Evolutionary conservation across 2,329 filamentous ascomycete genomes (phyloP), one percentile per base, ranked within the genome.

Genomic region (Colletotrichum magnum): DNA sequence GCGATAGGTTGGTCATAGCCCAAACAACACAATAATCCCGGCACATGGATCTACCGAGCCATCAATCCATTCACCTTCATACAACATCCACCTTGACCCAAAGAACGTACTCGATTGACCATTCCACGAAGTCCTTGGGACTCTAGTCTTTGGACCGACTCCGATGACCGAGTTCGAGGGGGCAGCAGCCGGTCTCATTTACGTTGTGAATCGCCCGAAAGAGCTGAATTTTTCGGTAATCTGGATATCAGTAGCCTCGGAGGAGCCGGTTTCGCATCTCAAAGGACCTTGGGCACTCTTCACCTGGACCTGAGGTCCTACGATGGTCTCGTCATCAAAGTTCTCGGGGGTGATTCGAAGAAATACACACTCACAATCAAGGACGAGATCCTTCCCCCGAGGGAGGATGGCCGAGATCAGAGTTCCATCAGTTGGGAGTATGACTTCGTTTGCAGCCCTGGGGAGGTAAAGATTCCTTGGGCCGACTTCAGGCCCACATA

Each of bases 211-310:
- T 64, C 71, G 12, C 72, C 73, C 51, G 71, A 75, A 58, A 71
- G 71, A 79, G 89, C 91, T 79, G 64, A 85, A 80, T 94, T 95
- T 80, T 81, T 88, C 72, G 93, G 94, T 2, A 83, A 84, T 26
- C 85, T 96, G 21, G 93, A 96, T 79, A 94, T 91, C 71, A 86
- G 86, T 61, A 89, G 92, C 0, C 88, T 96, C 0, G 93, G 93
- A 28, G 93, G 93, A 36, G 93, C 94, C 1, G 94, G 94, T 5
- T 96, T 97, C 76, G 93, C 93, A 10, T 93, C 91, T 5, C 94
- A 95, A 77, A 88, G 91, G 54, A 94, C 91, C 5, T 85, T 84
- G 47, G 88, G 89, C 7, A 81, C 86, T 47, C 79, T 85, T 15
- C 80, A 81, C 26, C 92, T 92, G 87, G 87, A 96, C 74, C 80